Evolutionary conservation across 2,329 filamentous ascomycete genomes (phyloP).

Genomic region (Penicillium italicum): DNA sequence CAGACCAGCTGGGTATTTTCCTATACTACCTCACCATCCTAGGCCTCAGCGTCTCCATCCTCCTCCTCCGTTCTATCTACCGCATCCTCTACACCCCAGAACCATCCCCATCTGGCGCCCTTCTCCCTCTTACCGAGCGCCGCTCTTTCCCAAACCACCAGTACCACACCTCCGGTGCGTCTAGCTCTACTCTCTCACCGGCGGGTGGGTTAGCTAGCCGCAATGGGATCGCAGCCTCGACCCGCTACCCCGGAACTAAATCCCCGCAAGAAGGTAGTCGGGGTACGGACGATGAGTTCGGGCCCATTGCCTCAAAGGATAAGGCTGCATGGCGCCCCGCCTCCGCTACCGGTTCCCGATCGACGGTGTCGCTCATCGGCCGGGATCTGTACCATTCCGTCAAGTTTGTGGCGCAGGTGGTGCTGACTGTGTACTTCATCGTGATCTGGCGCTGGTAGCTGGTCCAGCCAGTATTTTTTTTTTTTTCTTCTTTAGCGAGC

Average conservation of each 20-base stretch:
- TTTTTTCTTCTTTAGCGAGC: conserved; percentile 13
- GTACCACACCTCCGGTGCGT: conserved; percentile 31
- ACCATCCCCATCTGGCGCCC: conserved; percentile 11
- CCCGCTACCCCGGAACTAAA: conserved; percentile 18
- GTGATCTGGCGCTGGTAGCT: conserved; percentile 60
- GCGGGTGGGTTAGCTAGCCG: conserved; percentile 30
- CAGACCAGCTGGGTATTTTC: conserved; percentile 81
- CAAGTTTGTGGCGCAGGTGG: conserved; percentile 62
- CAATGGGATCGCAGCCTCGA: conserved; percentile 20
- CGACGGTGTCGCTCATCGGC: conserved; percentile 43
- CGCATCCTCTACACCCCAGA: conserved; percentile 25
- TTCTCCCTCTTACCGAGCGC: conserved; percentile 32
- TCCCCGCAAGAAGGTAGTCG: conserved; percentile 23
- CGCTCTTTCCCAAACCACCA: conserved; percentile 24
- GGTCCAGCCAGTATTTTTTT: not conserved
- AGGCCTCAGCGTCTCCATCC: conserved; percentile 48
- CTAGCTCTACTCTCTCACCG: conserved; percentile 30
- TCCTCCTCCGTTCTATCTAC: conserved; percentile 45
- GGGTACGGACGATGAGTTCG: conserved; percentile 21
- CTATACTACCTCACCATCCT: conserved; percentile 69
- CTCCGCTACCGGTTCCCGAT: conserved; percentile 28
- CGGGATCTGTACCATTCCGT: conserved; percentile 61
- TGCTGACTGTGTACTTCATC: conserved; percentile 62
- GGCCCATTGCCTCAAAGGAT: conserved; percentile 23
- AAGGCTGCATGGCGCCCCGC: conserved; percentile 24